Evolutionary conservation across 495 filamentous ascomycete species (phyloP), one percentile per base, ranked within the genome.

Genomic region (Letharia columbiana): DNA sequence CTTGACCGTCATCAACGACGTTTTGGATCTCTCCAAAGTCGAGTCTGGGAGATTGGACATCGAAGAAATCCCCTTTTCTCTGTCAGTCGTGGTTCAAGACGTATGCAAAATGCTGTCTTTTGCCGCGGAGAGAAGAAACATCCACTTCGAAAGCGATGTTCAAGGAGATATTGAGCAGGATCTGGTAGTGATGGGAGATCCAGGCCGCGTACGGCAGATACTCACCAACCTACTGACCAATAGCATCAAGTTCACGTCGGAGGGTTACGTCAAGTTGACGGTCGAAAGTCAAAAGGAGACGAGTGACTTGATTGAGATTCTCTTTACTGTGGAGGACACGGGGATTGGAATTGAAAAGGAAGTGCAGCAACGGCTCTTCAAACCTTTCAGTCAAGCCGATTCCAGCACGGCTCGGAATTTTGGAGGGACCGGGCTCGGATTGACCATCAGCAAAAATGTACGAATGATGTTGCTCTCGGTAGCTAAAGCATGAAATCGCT

Each of bases 1-100:
- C n/a, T 76, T 96, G 28, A 89, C 89, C 5, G 87, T 96, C 33
- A 94, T 96, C 74, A 95, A 96, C 66, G 91, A 96, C 69, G 92
- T 94, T 47, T 78, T 96, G 4, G 91, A 95, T 72, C 88, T 93
- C 68, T 92, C 90, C 4, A 96, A 95, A 71, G 83, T 96, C 23
- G 92, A 93, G 66, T 89, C 87, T 15, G 91, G 90, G 6, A 76
- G 81, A 11, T 73, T 91, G 18, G 88, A 90, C 68, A 86, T 91
- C 42, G 88, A 90, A 75, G 85, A 89, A 61, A 86, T 89, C 9
- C 89, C 90, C 54, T 96, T 96, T 70, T 88, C 86, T 8, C 78
- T 95, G 17, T 85, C 85, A 8, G 73, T 88, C 1, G 83, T 92
- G n/a, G 81, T 93, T 0, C 75, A 84, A 42, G 86, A 92, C 68